phyloP scores from a whole-genome alignment of 192 early-diverging fungal species.

The Coemansia sp. region DNA sequence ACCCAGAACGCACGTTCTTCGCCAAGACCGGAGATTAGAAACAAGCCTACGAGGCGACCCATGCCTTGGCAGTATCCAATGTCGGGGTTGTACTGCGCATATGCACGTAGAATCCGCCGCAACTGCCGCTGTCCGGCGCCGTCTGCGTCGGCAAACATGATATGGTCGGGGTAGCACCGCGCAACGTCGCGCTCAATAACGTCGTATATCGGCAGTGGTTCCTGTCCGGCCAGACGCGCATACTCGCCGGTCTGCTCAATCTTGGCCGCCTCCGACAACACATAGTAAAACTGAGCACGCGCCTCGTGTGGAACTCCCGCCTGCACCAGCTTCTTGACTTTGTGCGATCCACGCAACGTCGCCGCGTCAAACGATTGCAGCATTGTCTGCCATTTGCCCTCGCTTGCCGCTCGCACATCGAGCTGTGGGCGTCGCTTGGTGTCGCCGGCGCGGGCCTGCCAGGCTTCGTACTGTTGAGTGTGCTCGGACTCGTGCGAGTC shows the following conservation, averaged over 20 bases:
- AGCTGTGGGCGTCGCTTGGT: conserved; percentile 3
- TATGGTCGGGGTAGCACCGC: conserved; percentile 87
- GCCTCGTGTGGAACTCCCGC: conserved; percentile 29
- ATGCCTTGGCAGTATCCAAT: conserved; percentile 97
- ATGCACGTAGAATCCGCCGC: conserved; percentile 75
- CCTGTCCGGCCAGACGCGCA: conserved; percentile 22
- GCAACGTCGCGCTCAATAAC: conserved; percentile 88
- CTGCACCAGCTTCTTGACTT: conserved; percentile 53
- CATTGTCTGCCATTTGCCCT: conserved; percentile 38
- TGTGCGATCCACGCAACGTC: conserved; percentile 45
- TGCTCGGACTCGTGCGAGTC: conserved; percentile 23
- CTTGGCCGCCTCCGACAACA: conserved; percentile 27
- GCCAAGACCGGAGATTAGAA: conserved; percentile 79
- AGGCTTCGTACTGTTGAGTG: conserved; percentile 29
- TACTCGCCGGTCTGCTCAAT: conserved; percentile 29
- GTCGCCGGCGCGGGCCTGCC: conserved; percentile 14
- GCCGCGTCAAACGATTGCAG: conserved; percentile 34
- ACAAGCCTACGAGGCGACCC: conserved; percentile 87
- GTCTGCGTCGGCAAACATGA: conserved; percentile 68
- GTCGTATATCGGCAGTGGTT: conserved; percentile 66
- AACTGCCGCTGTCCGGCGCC: conserved; percentile 77
- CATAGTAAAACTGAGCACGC: conserved; percentile 45
- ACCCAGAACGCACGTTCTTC: conserved; percentile 91
- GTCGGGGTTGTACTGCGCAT: conserved; percentile 79
- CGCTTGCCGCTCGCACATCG: conserved; percentile 20